Evolutionary conservation across 1,284 basidiomycete species (phyloP), one percentile per base, ranked within the genome.

Genomic region (Pseudozyma sp.): DNA sequence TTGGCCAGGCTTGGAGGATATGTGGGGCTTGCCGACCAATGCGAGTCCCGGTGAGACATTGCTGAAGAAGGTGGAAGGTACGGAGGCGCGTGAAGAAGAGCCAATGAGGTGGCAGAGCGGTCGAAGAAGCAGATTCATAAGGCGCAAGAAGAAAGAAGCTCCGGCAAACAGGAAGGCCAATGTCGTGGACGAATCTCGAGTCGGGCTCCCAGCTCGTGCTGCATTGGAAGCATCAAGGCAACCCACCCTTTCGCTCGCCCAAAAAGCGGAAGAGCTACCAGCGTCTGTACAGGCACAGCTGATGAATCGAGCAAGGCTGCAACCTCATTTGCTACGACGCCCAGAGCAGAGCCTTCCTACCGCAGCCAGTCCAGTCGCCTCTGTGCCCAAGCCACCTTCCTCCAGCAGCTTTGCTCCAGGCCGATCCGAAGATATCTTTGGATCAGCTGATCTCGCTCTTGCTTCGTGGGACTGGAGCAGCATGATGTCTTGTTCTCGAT

Each of bases 101-200:
- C 68, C 68, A 5, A 19, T 70, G 10, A 52, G 68, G 1, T 71
- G 69, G 63, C 69, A 71, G 19, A 71, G 69, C 34, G 69, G 62
- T 25, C 49, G 21, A 16, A 48, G 68, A 19, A 70, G 68, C 48
- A 43, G 62, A 14, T 70, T 70, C 42, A 51, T 70, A 19, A 44
- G 68, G 34, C 62, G 59, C 21, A 65, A 61, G 19, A 43, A 61
- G 25, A 35, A 21, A 11, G 6, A 35, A 25, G 5, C 19, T 12
- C 6, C 5, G 6, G 3, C 21, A 19, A 12, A 25, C 45, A 21
- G 1, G 1, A 12, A 25, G 3, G 45, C 19, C 11, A 18, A 21
- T 5, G 9, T 10, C 9, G 7, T 19, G 45, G 19, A 3, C 10
- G 18, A 12, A 11, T 7, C 9, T 12, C 19, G 13, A 5, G 45